Evolutionary conservation across 1,284 basidiomycete species (phyloP), one percentile per base, ranked within the genome.

Genomic region (Entoloma clypeatum): DNA sequence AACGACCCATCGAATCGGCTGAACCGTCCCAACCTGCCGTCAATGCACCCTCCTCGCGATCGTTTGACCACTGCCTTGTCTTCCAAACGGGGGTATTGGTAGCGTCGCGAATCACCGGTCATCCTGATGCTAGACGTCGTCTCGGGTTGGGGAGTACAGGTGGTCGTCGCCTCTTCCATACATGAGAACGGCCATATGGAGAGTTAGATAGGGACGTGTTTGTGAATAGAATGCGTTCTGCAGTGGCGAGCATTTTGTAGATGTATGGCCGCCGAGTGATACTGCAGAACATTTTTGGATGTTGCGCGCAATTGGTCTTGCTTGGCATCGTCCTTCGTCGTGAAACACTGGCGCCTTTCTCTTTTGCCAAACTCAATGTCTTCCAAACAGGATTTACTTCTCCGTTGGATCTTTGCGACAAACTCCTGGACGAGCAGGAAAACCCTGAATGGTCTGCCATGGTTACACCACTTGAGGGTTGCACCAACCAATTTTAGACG

Each of bases 81-180:
- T 84, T 83, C 87, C 81, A 94, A 17, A 89, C 62, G 7, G 84
- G 85, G 60, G 91, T 86, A 60, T 91, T 93, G 11, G 85, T 89
- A 38, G 86, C 81, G 57, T 93, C 91, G 29, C 90, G 79, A n/a
- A n/a, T n/a, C n/a, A n/a, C n/a, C n/a, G 16, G 88, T 86, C 32
- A 92, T 69, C 29, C 79, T 76, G 30, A 89, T 72, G 30, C 77
- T 62, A 0, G 89, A 89, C 0, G 91, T 92, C 7, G 86, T 88
- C 74, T 65, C 3, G 91, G 90, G 47, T 83, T 81, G 3, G 90
- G 90, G 1, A 92, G 71, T 5, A 69, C 62, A 8, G 77, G 75
- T 27, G 71, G n/a, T n/a, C n/a, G 56, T 31, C 84, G 77, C 40
- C 76, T 76, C 58, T 79, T 81, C 76, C 78, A 80, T 51, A 88